Base-by-base conservation (phyloP, 2,329 filamentous ascomycete species). In the Epichloe elymi region DNA sequence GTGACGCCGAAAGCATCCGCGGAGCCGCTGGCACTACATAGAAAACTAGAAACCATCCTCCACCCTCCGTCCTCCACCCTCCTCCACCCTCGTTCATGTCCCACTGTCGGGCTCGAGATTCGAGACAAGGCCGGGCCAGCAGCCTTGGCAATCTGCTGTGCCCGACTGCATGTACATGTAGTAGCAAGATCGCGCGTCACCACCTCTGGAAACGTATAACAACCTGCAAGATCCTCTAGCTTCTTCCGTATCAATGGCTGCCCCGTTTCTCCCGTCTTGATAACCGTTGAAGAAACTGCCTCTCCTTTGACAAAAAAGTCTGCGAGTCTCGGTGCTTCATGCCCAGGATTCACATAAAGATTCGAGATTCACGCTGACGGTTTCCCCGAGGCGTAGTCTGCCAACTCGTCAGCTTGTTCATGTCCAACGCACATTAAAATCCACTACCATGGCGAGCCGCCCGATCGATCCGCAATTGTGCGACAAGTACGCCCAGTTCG, bases 401-500 rank as follows among this genome's bases (percentile, higher is more conserved):
- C 26, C 26, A 30, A 30, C 26, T 30, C 8, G 8, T 4, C 26
- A 30, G 26, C 30, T 30, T 30, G 30, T 11, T 11, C 30, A 30
- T 11, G 30, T 30, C 30, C 30, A 11, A 4, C 30, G 10, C 14
- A 38, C 15, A n/a, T 14, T 0, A 14, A 19, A 46, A 11, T 12
- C 4, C 14, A 12, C 8, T 3, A 23, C 7, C 30, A 53, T 53
- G 52, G 19, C 20, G 3, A 15, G 11, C 20, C 38, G 3, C 14
- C 17, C 54, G 39, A 51, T 54, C 26, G 62, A 64, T 47, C 57
- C 58, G 2, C 61, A 60, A 37, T 61, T 70, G 15, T 72, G 69
- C 53, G 49, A 57, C 23, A 57, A 63, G 40, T 73, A 73, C 57
- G 73, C 73, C 37, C 58, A 63, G 42, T 75, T 75, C 56, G 70